Percentiles rank a stretch among this genome's conserved stretches.
phyloP scores from a whole-genome alignment of 805 yeast genomes.

The Kodamaea sagamina region DNA sequence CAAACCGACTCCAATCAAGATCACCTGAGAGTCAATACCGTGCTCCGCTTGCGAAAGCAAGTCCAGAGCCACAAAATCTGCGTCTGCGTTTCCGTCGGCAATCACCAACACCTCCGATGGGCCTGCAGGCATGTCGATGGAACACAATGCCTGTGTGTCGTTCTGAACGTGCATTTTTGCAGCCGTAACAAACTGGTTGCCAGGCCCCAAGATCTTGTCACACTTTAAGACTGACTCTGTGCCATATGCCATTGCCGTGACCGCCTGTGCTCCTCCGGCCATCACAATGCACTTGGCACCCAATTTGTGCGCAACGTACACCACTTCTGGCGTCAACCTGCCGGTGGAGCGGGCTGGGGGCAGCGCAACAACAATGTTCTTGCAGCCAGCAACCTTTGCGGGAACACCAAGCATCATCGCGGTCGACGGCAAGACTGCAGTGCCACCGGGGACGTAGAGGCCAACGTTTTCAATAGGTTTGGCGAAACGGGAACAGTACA shows the following conservation, averaged over 20 bases:
- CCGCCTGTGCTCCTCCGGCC: slow-evolving; percentile 99
- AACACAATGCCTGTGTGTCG: slow-evolving; percentile 91
- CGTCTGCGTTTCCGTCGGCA: slow-evolving; percentile 85
- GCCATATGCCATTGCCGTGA: slow-evolving; percentile 98
- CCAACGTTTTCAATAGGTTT: slow-evolving; percentile 95
- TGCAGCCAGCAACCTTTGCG: slow-evolving; percentile 96
- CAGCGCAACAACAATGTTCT: slow-evolving; percentile 87
- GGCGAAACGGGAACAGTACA: slow-evolving; percentile 89
- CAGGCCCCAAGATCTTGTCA: slow-evolving; percentile 97
- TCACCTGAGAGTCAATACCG: slow-evolving; percentile 97
- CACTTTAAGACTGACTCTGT: slow-evolving; percentile 90
- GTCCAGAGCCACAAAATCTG: slow-evolving; percentile 96
- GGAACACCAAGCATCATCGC: slow-evolving; percentile 99
- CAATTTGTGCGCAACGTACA: slow-evolving; percentile 92
- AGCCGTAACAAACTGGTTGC: slow-evolving; percentile 98
- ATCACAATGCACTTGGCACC: slow-evolving; percentile 88
- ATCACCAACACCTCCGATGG: slow-evolving; percentile 97
- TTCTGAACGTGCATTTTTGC: slow-evolving; percentile 98
- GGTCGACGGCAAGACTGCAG: slow-evolving; percentile 97
- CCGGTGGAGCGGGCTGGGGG: slow-evolving; percentile 93
- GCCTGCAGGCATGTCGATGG: slow-evolving; percentile 99
- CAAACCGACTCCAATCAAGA: slow-evolving; percentile 80
- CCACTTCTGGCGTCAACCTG: slow-evolving; percentile 92
- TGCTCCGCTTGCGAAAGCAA: slow-evolving; percentile 98
- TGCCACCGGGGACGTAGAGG: slow-evolving; percentile 97